Percentiles rank a stretch among this genome's conserved stretches.
Conservation (phyloP, 1,284 basidiomycete genomes). For the Cryptococcus sp. region DNA sequence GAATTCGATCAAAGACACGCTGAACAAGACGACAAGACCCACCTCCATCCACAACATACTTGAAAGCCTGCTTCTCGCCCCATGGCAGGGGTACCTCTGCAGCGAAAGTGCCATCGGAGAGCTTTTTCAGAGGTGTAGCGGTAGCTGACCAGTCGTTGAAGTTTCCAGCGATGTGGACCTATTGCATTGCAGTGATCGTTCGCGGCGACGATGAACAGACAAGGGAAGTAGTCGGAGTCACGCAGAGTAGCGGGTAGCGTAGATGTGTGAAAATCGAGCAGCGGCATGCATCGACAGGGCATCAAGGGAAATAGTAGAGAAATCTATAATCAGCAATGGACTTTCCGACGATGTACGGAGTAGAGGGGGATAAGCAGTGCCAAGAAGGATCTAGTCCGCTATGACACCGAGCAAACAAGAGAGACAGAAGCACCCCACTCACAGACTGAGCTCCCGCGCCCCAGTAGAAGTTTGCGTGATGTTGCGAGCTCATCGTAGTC, state of each 20-base stretch:
- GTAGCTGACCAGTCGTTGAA: slow-evolving; percentile 53
- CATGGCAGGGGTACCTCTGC: slow-evolving; percentile 42
- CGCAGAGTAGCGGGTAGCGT: slow-evolving; percentile 1
- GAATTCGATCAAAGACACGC: background rate
- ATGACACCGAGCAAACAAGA: background rate
- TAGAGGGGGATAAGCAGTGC: background rate
- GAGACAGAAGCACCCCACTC: slow-evolving; percentile 18
- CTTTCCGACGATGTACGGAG: too few relatives aligned
- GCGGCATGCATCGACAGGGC: background rate
- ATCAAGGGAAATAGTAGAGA: background rate
- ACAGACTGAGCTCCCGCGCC: slow-evolving; percentile 46
- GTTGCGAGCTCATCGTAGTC: slow-evolving; percentile 21
- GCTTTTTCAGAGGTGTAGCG: slow-evolving; percentile 43
- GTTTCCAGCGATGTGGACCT: slow-evolving; percentile 51
- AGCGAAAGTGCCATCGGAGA: slow-evolving; percentile 43
- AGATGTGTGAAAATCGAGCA: slow-evolving; percentile 3
- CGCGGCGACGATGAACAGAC: background rate
- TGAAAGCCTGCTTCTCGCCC: slow-evolving; percentile 53
- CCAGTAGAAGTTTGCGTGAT: slow-evolving; percentile 47
- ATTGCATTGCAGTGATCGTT: background rate
- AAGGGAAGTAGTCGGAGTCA: too few relatives aligned
- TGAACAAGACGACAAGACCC: slow-evolving; percentile 8
- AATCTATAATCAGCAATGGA: background rate
- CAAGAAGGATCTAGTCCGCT: background rate
- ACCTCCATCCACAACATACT: slow-evolving; percentile 54